A percentile compares a stretch with the other conserved stretches of the same genome.
phyloP scores from a whole-genome alignment of 441 rosid species.

The Croton laevigatus region DNA sequence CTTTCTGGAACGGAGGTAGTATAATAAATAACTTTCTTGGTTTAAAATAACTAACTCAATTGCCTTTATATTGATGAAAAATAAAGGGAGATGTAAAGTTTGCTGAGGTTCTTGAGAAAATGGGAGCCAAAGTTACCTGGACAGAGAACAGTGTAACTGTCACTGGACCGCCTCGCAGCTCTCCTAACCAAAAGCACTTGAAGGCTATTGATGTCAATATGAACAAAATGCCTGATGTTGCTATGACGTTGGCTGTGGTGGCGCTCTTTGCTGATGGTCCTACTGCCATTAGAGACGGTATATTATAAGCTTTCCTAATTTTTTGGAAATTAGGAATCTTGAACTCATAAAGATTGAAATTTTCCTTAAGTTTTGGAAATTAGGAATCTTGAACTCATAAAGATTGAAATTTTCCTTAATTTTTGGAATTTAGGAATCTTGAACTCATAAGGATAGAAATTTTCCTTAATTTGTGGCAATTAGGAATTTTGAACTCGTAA shows the following conservation, averaged over 20 bases:
- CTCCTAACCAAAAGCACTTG: constrained; percentile 68
- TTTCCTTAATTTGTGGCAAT: too few species aligned
- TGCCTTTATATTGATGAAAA: constrained; percentile 21
- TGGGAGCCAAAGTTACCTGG: constrained; percentile 95
- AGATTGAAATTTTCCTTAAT: neutral
- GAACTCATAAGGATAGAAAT: too few species aligned
- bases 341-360: neutral
- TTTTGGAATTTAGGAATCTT: too few species aligned
- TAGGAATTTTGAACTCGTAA: too few species aligned
- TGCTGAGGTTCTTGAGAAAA: constrained; percentile 89
- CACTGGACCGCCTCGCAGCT: constrained; percentile 73
- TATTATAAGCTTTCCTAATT: neutral
- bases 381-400: neutral
- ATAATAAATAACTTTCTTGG: too few species aligned
- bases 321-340: neutral
- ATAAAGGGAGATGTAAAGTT: constrained; percentile 88
- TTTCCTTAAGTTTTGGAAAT: neutral
- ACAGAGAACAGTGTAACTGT: constrained; percentile 87
- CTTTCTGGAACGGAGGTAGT: too few species aligned
- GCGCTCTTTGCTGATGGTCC: constrained; percentile 94
- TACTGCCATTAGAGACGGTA: constrained; percentile 96
- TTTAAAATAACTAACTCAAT: constrained; percentile 15
- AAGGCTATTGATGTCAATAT: constrained; percentile 82
- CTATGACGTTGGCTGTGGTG: constrained; percentile 97
- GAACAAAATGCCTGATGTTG: constrained; percentile 99